Percentiles rank a stretch among this genome's conserved stretches.
Evolutionary conservation across 1,139 yeast species (phyloP).

Genomic region (Magnusiomyces suaveolens): DNA sequence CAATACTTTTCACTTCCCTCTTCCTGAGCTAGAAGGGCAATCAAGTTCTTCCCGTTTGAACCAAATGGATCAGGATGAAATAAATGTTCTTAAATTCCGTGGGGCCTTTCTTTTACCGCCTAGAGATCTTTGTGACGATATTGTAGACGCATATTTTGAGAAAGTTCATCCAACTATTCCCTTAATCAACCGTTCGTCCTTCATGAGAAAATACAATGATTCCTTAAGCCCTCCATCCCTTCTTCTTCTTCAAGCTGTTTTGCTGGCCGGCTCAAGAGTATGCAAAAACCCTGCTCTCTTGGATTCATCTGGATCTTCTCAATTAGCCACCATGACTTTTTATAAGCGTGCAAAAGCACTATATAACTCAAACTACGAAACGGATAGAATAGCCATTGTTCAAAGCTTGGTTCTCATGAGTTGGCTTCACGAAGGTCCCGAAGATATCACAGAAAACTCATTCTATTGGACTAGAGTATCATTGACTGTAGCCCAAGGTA

Average conservation of each 20-base stretch:
- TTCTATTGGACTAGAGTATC: slow-evolving; percentile 75
- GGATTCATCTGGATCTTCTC: slow-evolving; percentile 48
- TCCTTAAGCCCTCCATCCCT: slow-evolving; percentile 59
- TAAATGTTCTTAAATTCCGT: slow-evolving; percentile 54
- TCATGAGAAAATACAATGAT: slow-evolving; percentile 49
- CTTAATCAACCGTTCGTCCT: slow-evolving; percentile 53
- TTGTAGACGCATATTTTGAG: slow-evolving; percentile 54
- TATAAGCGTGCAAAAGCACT: slow-evolving; percentile 71
- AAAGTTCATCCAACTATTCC: slow-evolving; percentile 66
- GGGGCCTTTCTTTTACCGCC: slow-evolving; percentile 69
- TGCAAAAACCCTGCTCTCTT: slow-evolving; percentile 47
- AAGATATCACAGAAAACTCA: slow-evolving; percentile 62
- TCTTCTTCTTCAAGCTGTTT: slow-evolving; percentile 57
- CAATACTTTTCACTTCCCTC: slow-evolving; percentile 30
- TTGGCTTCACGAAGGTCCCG: slow-evolving; percentile 72
- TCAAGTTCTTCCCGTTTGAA: slow-evolving; percentile 24
- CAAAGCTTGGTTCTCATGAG: slow-evolving; percentile 62
- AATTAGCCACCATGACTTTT: slow-evolving; percentile 53
- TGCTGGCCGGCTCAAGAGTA: slow-evolving; percentile 61
- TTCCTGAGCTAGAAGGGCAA: slow-evolving; percentile 28
- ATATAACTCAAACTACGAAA: slow-evolving; percentile 64
- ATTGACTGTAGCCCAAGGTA: slow-evolving; percentile 65
- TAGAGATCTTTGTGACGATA: slow-evolving; percentile 49
- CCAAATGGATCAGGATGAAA: slow-evolving; percentile 52
- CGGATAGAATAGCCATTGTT: slow-evolving; percentile 56